These are phyloP conservation scores for Amanita pseudoporphyria DNA, from an alignment of 768 basidiomycete species.

Conservation along the genomic window DNA sequence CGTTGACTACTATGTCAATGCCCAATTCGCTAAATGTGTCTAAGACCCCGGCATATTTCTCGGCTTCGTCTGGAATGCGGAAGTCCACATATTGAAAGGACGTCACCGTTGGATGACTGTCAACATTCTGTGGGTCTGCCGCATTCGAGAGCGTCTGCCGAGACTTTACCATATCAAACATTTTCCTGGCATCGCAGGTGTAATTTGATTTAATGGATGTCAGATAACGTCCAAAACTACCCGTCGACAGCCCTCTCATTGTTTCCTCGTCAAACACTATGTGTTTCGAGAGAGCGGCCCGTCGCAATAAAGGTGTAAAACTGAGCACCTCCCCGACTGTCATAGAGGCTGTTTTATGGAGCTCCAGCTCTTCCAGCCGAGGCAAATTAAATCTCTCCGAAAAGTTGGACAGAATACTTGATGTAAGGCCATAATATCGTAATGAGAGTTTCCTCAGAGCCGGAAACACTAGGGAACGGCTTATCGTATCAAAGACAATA, in stretches of 20 bases:
- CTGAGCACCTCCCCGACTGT: background rate
- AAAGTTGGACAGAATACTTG: background rate
- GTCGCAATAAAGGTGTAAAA: background rate
- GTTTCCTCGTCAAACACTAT: background rate
- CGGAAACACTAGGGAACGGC: background rate
- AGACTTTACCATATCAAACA: background rate
- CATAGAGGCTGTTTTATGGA: background rate
- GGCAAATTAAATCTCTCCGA: background rate
- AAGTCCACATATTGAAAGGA: slow-evolving; percentile 1
- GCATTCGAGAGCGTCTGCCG: background rate
- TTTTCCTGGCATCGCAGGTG: background rate
- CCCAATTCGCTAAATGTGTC: background rate
- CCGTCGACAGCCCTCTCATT: background rate
- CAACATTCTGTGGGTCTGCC: background rate
- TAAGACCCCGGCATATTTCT: background rate
- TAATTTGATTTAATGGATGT: background rate
- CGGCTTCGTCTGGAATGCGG: background rate
- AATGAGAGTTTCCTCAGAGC: background rate
- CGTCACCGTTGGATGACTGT: background rate
- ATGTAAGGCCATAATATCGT: background rate
- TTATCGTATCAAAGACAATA: background rate
- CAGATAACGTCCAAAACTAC: background rate
- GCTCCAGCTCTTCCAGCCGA: slow-evolving; percentile 2
- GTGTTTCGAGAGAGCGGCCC: background rate
- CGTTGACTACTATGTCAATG: background rate